These are phyloP conservation scores for Hysterangium stoloniferum DNA, from an alignment of 768 basidiomycete species.

Conservation along the genomic window DNA sequence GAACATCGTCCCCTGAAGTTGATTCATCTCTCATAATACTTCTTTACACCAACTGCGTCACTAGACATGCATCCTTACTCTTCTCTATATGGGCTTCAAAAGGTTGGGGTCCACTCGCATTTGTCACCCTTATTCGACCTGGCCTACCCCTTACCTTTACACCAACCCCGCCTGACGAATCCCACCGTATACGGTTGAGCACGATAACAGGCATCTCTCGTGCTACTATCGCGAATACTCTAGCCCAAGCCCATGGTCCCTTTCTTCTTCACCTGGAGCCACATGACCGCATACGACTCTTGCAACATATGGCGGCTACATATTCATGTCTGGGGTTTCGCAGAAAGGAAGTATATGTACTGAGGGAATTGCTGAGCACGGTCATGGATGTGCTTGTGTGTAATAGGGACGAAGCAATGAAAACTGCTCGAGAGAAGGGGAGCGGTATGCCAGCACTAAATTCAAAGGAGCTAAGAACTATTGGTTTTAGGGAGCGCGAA, in stretches of 20 bases:
- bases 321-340: constrained; percentile 77
- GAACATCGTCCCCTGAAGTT: constrained; percentile 31
- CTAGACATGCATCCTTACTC: constrained; percentile 67
- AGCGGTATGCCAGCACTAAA: constrained; percentile 20
- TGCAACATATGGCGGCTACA: constrained; percentile 64
- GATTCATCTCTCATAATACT: constrained; percentile 58
- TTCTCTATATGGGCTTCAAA: constrained; percentile 81
- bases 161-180: constrained; percentile 44
- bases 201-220: constrained; percentile 64
- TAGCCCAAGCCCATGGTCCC: constrained; percentile 78
- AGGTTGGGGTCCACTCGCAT: constrained; percentile 77
- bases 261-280: constrained; percentile 78
- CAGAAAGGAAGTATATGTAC: constrained; percentile 81
- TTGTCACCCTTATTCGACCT: constrained; percentile 66
- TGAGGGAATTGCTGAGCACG: constrained; percentile 81
- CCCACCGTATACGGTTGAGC: constrained; percentile 45
- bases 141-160: constrained; percentile 52
- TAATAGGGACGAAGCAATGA: constrained; percentile 49
- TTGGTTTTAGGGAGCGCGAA: constrained; percentile 70
- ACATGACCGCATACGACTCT: constrained; percentile 62
- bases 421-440: constrained; percentile 8
- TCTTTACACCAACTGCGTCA: constrained; percentile 55
- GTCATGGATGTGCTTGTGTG: constrained; percentile 82
- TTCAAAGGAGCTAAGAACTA: constrained; percentile 38
- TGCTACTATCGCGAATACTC: constrained; percentile 50